Evolutionary conservation across 148 eudicot species (phyloP), one percentile per base, ranked within the genome.

Genomic region (Rheum nobile): DNA sequence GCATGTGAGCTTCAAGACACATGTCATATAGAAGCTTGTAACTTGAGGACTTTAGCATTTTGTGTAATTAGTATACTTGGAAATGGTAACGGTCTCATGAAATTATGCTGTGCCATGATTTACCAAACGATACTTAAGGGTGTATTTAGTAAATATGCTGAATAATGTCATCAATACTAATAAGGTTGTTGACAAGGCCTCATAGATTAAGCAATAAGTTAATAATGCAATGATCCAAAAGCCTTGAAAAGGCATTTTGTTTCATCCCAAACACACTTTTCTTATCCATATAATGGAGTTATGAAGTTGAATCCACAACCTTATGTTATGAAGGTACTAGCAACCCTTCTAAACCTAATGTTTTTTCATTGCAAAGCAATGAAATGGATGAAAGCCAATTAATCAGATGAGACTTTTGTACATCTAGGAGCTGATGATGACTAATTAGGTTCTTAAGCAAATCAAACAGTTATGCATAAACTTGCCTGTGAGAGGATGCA

Each of bases 401-500:
- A 67, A 67, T 32, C 41, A 17, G 32, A 38, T 37, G n/a, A 35
- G 11, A 37, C 32, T 68, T n/a, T 17, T 17, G n/a, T 34, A 35
- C 12, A 41, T 32, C 34, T 6, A 71, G 12, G 46, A 42, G 12
- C 46, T 42, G 46, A 42, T 42, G 0, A 38, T 10, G 17, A 17
- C 6, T 4, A 35, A 35, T 35, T 35, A 35, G 4, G 4, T 35
- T 35, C 37, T 35, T 35, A 70, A 70, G 24, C 50, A 71, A n/a
- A 26, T 31, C 46, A 39, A 13, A 21, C 4, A n/a, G 48, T 5
- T 0, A 43, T 72, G 38, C 16, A 26, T 28, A 24, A 26, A 24
- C 21, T 50, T 86, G 89, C 98, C 98, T 91, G 86, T 0, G 93
- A 92, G 46, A 91, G 88, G 61, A 71, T 77, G 79, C 97, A 91